These are phyloP conservation scores for Fistulina hepatica DNA, from an alignment of 1,284 basidiomycete genomes.

Conservation along the genomic window DNA sequence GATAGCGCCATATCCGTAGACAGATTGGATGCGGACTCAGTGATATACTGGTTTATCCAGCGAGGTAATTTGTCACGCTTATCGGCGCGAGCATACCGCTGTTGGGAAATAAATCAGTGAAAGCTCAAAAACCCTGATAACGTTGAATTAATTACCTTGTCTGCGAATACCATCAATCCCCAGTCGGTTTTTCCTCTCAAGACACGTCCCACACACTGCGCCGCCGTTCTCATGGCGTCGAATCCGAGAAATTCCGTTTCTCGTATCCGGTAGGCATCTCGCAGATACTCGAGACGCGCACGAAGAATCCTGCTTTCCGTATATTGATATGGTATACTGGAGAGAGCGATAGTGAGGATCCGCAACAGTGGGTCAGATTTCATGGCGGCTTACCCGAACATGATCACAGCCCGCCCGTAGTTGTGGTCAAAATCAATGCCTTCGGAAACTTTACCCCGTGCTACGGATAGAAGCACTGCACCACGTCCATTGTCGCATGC, in stretches of 20 bases:
- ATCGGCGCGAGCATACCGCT: constrained; percentile 95
- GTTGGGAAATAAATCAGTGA: constrained; percentile 10
- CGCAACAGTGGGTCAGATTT: constrained; percentile 5
- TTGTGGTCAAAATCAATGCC: constrained; percentile 99
- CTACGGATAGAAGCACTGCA: constrained; percentile 93
- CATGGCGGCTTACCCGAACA: constrained; percentile 87
- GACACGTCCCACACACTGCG: constrained; percentile 97
- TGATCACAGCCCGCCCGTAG: constrained; percentile 97
- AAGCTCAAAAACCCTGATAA: not conserved
- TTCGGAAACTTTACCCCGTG: constrained; percentile 98
- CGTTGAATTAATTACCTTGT: constrained; percentile 59
- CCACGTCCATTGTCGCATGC: constrained; percentile 99
- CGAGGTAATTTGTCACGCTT: constrained; percentile 95
- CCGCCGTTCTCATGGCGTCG: constrained; percentile 98
- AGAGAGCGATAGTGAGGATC: constrained; percentile 6
- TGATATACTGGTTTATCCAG: constrained; percentile 99
- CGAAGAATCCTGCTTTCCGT: constrained; percentile 98
- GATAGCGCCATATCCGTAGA: constrained; percentile 99
- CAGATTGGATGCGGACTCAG: constrained; percentile 91
- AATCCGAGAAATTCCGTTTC: constrained; percentile 99
- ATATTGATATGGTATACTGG: constrained; percentile 94
- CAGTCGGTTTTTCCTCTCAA: constrained; percentile 98
- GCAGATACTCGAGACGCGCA: constrained; percentile 92
- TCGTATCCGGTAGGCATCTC: constrained; percentile 96
- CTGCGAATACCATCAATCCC: constrained; percentile 99